phyloP scores from a whole-genome alignment of 306 rosid species.

The Fragaria ananassa region DNA sequence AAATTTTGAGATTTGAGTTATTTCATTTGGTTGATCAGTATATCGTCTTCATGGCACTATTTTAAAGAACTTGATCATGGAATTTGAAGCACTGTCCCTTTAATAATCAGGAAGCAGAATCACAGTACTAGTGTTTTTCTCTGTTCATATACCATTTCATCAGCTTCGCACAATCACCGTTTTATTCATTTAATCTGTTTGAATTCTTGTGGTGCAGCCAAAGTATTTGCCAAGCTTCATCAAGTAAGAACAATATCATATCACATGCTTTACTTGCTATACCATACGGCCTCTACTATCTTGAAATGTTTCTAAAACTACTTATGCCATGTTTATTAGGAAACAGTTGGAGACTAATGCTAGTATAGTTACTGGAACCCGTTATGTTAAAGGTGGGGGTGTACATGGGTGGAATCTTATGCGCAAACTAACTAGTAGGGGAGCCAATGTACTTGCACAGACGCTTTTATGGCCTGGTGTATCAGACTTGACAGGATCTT shows the following conservation, averaged over 20 bases:
- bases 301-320: neutral
- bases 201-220: slow-evolving; percentile 58
- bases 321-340: slow-evolving; percentile 32
- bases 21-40: neutral
- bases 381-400: slow-evolving; percentile 90
- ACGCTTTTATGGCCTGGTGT: slow-evolving; percentile 97
- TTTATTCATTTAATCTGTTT: slow-evolving; percentile 27
- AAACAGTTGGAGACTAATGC: slow-evolving; percentile 81
- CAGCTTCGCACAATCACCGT: slow-evolving; percentile 15
- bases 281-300: slow-evolving; percentile 1
- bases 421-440: slow-evolving; percentile 98
- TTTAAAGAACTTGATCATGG: neutral
- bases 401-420: slow-evolving; percentile 99
- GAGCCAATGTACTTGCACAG: slow-evolving; percentile 97
- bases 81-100: neutral
- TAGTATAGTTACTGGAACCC: slow-evolving; percentile 89
- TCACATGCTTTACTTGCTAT: slow-evolving; percentile 15
- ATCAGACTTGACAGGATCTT: slow-evolving; percentile 97
- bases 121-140: neutral
- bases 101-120: neutral
- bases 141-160: slow-evolving; percentile 1
- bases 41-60: neutral
- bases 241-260: slow-evolving; percentile 43
- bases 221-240: slow-evolving; percentile 84
- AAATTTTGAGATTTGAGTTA: neutral